phyloP scores from a whole-genome alignment of 371 early-diverging fungal genomes.

The Fennellomyces sp. region DNA sequence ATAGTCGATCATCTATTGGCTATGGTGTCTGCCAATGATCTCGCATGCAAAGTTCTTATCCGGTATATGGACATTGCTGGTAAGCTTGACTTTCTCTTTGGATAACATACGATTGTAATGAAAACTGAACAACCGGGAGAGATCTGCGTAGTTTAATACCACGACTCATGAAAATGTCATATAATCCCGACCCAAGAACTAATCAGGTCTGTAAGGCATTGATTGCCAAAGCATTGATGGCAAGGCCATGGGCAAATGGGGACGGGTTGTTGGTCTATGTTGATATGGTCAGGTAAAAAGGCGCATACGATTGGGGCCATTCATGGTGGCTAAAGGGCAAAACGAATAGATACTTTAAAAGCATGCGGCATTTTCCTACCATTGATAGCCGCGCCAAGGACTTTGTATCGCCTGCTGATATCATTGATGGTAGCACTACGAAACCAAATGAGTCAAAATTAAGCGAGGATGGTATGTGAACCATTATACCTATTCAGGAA shows the following conservation, averaged over 20 bases:
- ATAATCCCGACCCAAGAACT: slow-evolving; percentile 3
- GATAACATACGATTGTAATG: background rate
- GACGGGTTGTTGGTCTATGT: slow-evolving; percentile 12
- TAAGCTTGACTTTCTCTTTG: slow-evolving; percentile 1
- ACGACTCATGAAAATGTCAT: slow-evolving; percentile 3
- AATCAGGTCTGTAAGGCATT: slow-evolving; percentile 21
- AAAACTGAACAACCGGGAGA: slow-evolving; percentile 2
- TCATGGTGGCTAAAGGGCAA: background rate
- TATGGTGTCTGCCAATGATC: background rate
- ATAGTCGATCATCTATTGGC: background rate
- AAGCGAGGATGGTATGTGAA: background rate
- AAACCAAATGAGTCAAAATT: background rate
- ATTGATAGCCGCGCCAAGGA: background rate
- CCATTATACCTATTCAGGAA: background rate
- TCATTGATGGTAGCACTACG: background rate
- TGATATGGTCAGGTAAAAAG: slow-evolving; percentile 12
- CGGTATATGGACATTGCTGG: slow-evolving; percentile 7
- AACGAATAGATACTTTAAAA: background rate
- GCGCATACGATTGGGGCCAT: background rate
- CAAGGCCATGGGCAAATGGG: slow-evolving; percentile 5
- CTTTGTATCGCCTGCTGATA: background rate
- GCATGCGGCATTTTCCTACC: background rate
- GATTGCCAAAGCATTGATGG: slow-evolving; percentile 14
- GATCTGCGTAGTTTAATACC: slow-evolving; percentile 1
- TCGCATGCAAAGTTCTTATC: slow-evolving; percentile 6